Evolutionary conservation across 202 grass and related monocot genomes (phyloP).

Genomic region (Digitaria exilis): DNA sequence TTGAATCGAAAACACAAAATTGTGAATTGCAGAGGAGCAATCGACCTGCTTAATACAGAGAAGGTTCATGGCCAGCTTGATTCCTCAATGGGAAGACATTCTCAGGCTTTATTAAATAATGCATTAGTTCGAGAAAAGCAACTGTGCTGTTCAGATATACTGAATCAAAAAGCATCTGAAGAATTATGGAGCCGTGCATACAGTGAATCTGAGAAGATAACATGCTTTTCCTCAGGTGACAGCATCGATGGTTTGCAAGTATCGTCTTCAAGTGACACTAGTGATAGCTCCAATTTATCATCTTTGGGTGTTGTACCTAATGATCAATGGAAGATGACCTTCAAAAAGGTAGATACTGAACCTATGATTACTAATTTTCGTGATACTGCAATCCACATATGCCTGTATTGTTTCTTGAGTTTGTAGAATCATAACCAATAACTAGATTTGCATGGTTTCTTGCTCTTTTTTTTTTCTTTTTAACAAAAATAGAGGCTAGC

Average conservation of each 20-base stretch:
- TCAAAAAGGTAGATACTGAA: slow-evolving; percentile 44
- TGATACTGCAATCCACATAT: neutral
- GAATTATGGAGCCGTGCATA: slow-evolving; percentile 42
- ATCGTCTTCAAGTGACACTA: slow-evolving; percentile 46
- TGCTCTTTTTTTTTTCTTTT: neutral
- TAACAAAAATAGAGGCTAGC: neutral
- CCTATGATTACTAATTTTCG: neutral
- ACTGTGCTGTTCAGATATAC: slow-evolving; percentile 6
- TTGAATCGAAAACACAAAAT: slow-evolving; percentile 27
- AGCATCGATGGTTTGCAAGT: slow-evolving; percentile 39
- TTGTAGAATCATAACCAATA: neutral
- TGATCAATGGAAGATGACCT: slow-evolving; percentile 44
- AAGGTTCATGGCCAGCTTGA: slow-evolving; percentile 12
- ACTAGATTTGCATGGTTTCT: neutral
- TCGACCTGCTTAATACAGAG: neutral
- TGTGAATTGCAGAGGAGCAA: neutral
- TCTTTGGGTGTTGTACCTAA: slow-evolving; percentile 22
- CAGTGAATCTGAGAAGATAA: slow-evolving; percentile 47
- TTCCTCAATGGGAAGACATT: slow-evolving; percentile 22
- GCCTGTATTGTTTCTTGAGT: neutral
- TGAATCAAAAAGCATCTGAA: slow-evolving; percentile 23
- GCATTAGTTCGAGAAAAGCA: slow-evolving; percentile 44
- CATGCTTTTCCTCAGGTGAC: slow-evolving; percentile 32
- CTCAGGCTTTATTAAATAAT: slow-evolving; percentile 45
- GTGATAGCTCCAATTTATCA: slow-evolving; percentile 50